A percentile compares a stretch with the other conserved stretches of the same genome.
These are phyloP conservation scores for Angophora floribunda DNA, from an alignment of 345 rosid species.

Conservation along the genomic window DNA sequence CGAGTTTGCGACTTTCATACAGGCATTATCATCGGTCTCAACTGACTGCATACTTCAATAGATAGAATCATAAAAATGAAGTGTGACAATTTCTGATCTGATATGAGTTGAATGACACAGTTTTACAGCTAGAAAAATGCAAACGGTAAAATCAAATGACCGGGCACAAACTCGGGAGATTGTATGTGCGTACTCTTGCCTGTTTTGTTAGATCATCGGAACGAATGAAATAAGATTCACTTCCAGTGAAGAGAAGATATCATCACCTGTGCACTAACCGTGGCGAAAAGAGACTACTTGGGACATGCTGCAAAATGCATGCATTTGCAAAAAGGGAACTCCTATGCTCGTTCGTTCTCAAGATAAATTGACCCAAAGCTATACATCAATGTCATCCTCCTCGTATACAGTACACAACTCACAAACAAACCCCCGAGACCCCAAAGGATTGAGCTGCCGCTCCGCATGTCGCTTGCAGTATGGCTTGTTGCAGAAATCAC, in stretches of 20 bases:
- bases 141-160: neutral
- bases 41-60: neutral
- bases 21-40: neutral
- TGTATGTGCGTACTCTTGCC: neutral
- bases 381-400: neutral
- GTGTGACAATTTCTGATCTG: neutral
- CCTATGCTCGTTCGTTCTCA: neutral
- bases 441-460: neutral
- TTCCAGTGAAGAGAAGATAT: neutral
- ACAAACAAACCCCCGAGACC: slow-evolving; percentile 38
- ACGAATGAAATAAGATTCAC: neutral
- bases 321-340: neutral
- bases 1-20: neutral
- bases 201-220: neutral
- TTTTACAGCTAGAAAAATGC: neutral
- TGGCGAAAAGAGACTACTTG: neutral
- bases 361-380: neutral
- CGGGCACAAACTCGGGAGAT: neutral
- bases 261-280: neutral
- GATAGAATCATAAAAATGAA: neutral
- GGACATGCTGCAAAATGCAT: neutral
- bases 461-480: slow-evolving; percentile 38
- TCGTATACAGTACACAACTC: slow-evolving; percentile 22
- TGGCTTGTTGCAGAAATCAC: slow-evolving; percentile 61
- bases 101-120: neutral